Evolutionary conservation across 2,329 filamentous ascomycete species (phyloP), one percentile per base, ranked within the genome.

Genomic region (Torrubiella hemipterigena): DNA sequence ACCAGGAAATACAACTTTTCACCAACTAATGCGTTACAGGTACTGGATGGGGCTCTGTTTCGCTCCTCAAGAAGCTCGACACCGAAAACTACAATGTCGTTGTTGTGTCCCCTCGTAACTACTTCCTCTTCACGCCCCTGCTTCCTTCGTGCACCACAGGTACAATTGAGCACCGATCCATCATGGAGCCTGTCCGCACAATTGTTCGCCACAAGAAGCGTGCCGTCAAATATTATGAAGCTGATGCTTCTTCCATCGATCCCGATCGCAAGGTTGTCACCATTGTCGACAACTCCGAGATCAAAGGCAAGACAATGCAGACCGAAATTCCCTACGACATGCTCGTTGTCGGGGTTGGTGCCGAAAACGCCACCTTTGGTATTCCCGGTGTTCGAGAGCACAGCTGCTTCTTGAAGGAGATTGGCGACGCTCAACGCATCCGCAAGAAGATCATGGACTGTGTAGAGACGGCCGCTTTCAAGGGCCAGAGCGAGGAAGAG

Each of bases 371-470:
- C 32, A 98, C 91, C 37, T 98, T 98, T 54, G 91, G 87, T 47
- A 96, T 98, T 49, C 86, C 85, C 33, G 91, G 91, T 57, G 91
- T 98, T 34, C 78, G 77, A 45, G 91, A 98, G 62, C 66, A 98
- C 68, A 89, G 84, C 46, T 94, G 87, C 66, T 98, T 98, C 73
- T 64, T 98, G 55, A 98, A 98, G 72, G 93, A 98, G 65, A 94
- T 98, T 52, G 77, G 73, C 43, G 93, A 98, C 56, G 91, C 91
- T 35, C 91, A 98, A 63, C 74, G 76, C 51, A 98, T 98, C 54
- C 85, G 91, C 52, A 95, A 89, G 70, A 86, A 85, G 61, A 95
- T 98, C 61, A 98, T 98, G 91, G 91, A 98, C 65, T 98, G 91
- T 57, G 87, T 94, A 46, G 91, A 98, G 66, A 95, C 89, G 21